These are phyloP conservation scores for Digitaria exilis DNA, from an alignment of 202 grass and related monocot species.

Conservation along the genomic window DNA sequence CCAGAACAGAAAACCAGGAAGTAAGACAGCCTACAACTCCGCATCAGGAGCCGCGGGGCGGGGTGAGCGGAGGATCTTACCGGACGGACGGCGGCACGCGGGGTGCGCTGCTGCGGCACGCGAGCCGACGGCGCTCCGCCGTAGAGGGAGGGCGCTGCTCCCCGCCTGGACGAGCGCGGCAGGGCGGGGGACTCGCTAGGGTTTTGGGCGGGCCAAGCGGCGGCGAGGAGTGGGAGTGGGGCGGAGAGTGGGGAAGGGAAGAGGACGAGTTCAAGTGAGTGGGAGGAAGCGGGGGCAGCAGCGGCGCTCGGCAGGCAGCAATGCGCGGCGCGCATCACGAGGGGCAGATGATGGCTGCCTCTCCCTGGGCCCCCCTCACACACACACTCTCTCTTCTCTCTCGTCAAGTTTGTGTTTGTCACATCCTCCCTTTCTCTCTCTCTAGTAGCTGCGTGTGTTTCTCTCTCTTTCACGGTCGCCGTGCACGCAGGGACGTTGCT, in stretches of 20 bases:
- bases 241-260: not conserved
- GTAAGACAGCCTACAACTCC: not conserved
- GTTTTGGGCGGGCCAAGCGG: not conserved
- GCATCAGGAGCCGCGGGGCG: not conserved
- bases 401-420: not conserved
- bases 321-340: conserved; percentile 48
- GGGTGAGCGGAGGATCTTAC: conserved; percentile 17
- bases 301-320: conserved; percentile 31
- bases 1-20: not conserved
- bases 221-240: not conserved
- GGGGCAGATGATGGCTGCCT: conserved; percentile 40
- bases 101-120: not conserved
- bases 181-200: conserved; percentile 4
- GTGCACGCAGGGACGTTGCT: not conserved
- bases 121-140: not conserved
- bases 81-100: conserved; percentile 6
- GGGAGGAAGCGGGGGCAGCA: conserved; percentile 33
- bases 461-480: conserved; percentile 30
- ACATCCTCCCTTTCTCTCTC: not conserved
- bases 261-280: conserved; percentile 16
- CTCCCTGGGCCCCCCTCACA: not conserved
- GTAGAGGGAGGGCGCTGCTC: not conserved
- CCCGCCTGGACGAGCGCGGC: not conserved
- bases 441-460: not conserved
- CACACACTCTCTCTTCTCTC: not conserved